phyloP scores from a whole-genome alignment of 768 basidiomycete species.

The Termitomyces sp. region DNA sequence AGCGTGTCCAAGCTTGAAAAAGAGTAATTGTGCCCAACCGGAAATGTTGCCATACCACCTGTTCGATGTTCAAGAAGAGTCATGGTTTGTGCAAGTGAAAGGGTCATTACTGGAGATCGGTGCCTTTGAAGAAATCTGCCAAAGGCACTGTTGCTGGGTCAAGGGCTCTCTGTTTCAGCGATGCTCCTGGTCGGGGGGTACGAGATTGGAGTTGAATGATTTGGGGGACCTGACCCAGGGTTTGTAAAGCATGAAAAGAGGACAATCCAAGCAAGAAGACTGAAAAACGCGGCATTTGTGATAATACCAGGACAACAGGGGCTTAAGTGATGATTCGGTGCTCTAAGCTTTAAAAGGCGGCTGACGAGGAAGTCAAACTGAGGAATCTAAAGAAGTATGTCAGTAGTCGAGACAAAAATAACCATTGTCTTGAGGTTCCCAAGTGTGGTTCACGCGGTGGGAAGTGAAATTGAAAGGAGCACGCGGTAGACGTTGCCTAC shows the following conservation, averaged over 20 bases:
- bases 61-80: conserved; percentile 2
- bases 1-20: background rate
- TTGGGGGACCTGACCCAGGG: conserved; percentile 15
- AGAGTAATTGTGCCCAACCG: conserved; percentile 24
- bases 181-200: conserved; percentile 9
- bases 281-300: conserved; percentile 2
- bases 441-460: background rate
- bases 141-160: conserved; percentile 42
- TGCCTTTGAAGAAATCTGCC: conserved; percentile 53
- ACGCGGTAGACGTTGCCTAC: background rate
- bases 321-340: background rate
- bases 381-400: background rate
- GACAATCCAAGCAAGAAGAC: conserved; percentile 1
- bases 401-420: background rate
- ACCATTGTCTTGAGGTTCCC: background rate
- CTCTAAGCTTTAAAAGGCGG: background rate
- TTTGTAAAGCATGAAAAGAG: conserved; percentile 6
- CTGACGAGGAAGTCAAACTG: background rate
- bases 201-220: conserved; percentile 26
- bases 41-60: conserved; percentile 56
- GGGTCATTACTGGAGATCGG: conserved; percentile 51
- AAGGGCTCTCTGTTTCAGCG: conserved; percentile 34
- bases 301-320: background rate
- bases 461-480: background rate
- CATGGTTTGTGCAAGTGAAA: conserved; percentile 4